Evolutionary conservation across 805 yeast genomes (phyloP).

Genomic region (Monosporozyma aerobia): DNA sequence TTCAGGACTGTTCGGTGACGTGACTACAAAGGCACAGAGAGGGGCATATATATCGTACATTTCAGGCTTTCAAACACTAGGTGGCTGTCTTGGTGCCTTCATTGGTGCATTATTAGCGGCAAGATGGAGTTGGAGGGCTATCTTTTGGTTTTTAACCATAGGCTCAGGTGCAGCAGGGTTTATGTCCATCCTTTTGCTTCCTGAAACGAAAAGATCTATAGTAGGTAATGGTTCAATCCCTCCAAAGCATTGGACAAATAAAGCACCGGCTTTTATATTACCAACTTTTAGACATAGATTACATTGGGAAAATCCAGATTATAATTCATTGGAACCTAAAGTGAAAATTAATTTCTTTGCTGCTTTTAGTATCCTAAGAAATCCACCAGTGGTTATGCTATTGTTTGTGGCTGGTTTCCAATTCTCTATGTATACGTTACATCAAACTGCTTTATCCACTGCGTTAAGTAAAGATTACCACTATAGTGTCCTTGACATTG

Average conservation of each 20-base stretch:
- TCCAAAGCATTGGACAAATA: slow-evolving; percentile 38
- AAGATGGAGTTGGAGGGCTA: slow-evolving; percentile 59
- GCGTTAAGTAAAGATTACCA: slow-evolving; percentile 41
- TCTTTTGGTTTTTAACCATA: slow-evolving; percentile 68
- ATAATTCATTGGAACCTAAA: slow-evolving; percentile 20
- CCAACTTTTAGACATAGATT: slow-evolving; percentile 16
- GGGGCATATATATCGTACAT: slow-evolving; percentile 64
- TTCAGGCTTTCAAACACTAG: slow-evolving; percentile 55
- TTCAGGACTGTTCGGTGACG: slow-evolving; percentile 67
- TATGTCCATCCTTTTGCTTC: slow-evolving; percentile 36
- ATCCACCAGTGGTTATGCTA: slow-evolving; percentile 38
- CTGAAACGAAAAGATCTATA: slow-evolving; percentile 65
- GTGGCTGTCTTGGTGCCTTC: slow-evolving; percentile 75
- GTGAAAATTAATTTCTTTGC: slow-evolving; percentile 26
- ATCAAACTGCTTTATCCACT: slow-evolving; percentile 56
- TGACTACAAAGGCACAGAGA: slow-evolving; percentile 53
- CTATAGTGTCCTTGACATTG: slow-evolving; percentile 48
- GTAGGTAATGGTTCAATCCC: slow-evolving; percentile 66
- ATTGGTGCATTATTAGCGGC: slow-evolving; percentile 41
- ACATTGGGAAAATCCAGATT: slow-evolving; percentile 28
- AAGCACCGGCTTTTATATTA: slow-evolving; percentile 36
- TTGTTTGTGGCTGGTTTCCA: slow-evolving; percentile 52
- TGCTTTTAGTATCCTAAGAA: slow-evolving; percentile 36
- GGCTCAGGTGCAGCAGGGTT: slow-evolving; percentile 43
- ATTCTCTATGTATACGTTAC: slow-evolving; percentile 62